These are phyloP conservation scores for Talaromyces funiculosus DNA, from an alignment of 2,329 filamentous ascomycete genomes.

Conservation along the genomic window DNA sequence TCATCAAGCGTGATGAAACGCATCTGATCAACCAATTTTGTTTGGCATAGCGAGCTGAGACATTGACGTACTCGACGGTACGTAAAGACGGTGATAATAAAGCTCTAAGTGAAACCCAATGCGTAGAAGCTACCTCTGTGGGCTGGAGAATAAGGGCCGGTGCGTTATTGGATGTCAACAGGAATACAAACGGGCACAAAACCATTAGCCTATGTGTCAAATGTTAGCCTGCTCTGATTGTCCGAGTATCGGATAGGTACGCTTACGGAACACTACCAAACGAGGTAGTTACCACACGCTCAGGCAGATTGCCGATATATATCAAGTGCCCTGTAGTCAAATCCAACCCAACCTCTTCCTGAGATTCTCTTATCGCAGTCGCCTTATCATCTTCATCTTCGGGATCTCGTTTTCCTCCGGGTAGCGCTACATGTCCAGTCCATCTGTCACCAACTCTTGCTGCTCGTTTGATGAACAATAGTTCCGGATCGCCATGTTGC, in stretches of 20 bases:
- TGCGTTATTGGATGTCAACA: conserved; percentile 52
- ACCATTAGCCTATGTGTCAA: conserved; percentile 54
- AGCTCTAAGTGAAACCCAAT: conserved; percentile 62
- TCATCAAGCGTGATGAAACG: conserved; percentile 50
- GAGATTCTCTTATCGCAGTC: conserved; percentile 58
- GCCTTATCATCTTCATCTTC: conserved; percentile 58
- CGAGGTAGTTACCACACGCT: conserved; percentile 59
- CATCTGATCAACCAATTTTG: conserved; percentile 51
- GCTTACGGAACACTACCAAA: conserved; percentile 60
- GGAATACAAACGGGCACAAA: conserved; percentile 62
- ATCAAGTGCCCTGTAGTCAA: conserved; percentile 45
- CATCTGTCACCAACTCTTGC: conserved; percentile 61
- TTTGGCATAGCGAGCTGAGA: conserved; percentile 56
- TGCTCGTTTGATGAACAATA: conserved; percentile 67
- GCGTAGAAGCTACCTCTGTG: conserved; percentile 61
- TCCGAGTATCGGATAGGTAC: background rate
- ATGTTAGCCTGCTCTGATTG: background rate
- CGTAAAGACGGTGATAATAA: conserved; percentile 57
- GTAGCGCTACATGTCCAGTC: conserved; percentile 64
- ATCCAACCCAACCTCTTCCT: conserved; percentile 62
- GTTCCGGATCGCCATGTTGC: conserved; percentile 58
- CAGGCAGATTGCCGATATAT: conserved; percentile 57
- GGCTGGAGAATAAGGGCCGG: conserved; percentile 60
- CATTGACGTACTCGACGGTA: conserved; percentile 59
- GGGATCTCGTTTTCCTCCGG: conserved; percentile 61